phyloP scores from a whole-genome alignment of 768 basidiomycete genomes.

The Russula griseocarnosa region DNA sequence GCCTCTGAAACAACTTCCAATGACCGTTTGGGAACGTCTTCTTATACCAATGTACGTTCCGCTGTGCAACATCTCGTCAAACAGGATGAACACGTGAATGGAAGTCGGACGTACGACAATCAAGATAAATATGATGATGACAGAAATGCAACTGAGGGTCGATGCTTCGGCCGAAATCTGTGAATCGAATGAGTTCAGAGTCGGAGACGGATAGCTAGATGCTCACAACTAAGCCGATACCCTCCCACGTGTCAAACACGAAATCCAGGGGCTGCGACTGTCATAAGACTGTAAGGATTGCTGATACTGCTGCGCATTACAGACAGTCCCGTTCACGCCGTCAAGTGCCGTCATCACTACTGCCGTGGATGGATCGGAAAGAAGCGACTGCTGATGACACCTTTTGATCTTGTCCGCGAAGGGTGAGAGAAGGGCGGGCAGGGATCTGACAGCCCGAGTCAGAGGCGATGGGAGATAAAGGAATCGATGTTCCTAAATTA shows the following conservation, averaged over 20 bases:
- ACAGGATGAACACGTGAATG: no score
- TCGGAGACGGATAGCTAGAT: not conserved
- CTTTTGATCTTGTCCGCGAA: not conserved
- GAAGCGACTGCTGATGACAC: not conserved
- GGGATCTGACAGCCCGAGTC: no score
- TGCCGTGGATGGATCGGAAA: not conserved
- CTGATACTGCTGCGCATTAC: constrained; percentile 1
- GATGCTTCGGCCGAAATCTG: constrained; percentile 39
- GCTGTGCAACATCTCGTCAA: no score
- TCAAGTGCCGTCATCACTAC: not conserved
- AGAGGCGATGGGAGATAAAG: no score
- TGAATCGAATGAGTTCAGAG: not conserved
- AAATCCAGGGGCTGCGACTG: not conserved
- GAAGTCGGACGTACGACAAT: no score
- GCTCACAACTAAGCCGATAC: constrained; percentile 39
- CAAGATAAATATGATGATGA: not conserved
- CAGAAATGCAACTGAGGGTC: not conserved
- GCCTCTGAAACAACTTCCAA: no score
- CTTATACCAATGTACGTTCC: constrained; percentile 17
- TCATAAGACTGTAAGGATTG: not conserved
- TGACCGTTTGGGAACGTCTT: not conserved
- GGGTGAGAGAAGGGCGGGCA: no score
- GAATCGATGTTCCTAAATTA: no score
- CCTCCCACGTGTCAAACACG: constrained; percentile 22
- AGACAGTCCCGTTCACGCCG: constrained; percentile 18